Evolutionary conservation across 139 green algal species (phyloP).

Genomic region (Desmodesmus armatus): DNA sequence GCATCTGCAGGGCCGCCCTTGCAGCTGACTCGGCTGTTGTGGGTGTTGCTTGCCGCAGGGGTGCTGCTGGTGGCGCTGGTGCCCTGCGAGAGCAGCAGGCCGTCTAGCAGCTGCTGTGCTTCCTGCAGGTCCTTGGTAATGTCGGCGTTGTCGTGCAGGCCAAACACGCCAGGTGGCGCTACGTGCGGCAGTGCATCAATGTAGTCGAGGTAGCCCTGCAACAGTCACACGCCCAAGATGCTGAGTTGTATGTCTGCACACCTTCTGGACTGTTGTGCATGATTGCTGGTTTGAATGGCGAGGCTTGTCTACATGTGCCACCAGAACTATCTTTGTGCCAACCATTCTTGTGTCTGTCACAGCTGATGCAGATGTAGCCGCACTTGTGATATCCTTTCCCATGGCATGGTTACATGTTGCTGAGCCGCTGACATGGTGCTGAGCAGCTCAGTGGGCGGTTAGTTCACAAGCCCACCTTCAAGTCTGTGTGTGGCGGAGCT

Average conservation of each 20-base stretch:
- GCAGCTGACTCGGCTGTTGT: background rate
- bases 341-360: too few relatives aligned
- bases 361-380: too few relatives aligned
- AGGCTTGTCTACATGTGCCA: too few relatives aligned
- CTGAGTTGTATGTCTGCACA: too few relatives aligned
- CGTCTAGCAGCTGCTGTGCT: slow-evolving; percentile 68
- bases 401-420: too few relatives aligned
- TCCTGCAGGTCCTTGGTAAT: slow-evolving; percentile 85
- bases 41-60: background rate
- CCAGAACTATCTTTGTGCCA: too few relatives aligned
- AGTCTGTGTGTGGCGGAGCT: slow-evolving; percentile 12
- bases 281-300: too few relatives aligned
- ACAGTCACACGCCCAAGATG: too few relatives aligned
- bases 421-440: too few relatives aligned
- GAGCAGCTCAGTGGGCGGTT: too few relatives aligned
- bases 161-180: slow-evolving; percentile 89
- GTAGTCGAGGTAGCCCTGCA: slow-evolving; percentile 74
- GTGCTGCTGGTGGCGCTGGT: slow-evolving; percentile 59
- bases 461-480: slow-evolving; percentile 3
- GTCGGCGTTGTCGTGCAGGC: slow-evolving; percentile 95
- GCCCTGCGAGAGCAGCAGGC: slow-evolving; percentile 60
- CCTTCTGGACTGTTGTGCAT: too few relatives aligned
- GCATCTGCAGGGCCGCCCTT: background rate
- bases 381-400: too few relatives aligned
- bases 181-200: slow-evolving; percentile 76